Evolutionary conservation across 164 flowering plant species (phyloP), one percentile per base, ranked within the genome.

Genomic region (Annona squamosa): DNA sequence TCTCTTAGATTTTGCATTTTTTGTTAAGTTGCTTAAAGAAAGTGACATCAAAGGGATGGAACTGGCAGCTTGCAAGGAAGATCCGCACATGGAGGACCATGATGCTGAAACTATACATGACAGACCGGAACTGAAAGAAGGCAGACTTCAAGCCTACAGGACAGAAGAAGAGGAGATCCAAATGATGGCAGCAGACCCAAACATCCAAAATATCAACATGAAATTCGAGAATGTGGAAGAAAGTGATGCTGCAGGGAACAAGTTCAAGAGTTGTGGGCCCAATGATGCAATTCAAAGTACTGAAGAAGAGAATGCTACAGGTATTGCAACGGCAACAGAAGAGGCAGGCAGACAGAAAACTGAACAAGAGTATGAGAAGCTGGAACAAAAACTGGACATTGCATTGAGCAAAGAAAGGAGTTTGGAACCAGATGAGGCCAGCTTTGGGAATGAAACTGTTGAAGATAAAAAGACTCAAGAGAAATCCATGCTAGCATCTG

Each of bases 391-490:
- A 43, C 52, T 62, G 57, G 69, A 65, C 42, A 65, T 45, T 68
- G 69, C 74, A 63, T 62, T 48, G 37, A 26, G 37, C 37, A 59
- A 74, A 48, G 81, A 80, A 41, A 68, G 48, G 68, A 69, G 57
- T 44, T 59, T 18, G 16, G 76, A 69, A 73, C 69, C 75, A 72
- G 47, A 63, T 72, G 73, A 46, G 17, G 26, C 68, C 7, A 67
- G 45, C 68, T 75, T 70, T 65, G 13, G 67, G 37, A 19, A 4
- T 42, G 70, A 10, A 72, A 74, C 56, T 42, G 52, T 52, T 63
- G 69, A 73, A 72, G 69, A 62, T 13, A 69, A 45, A 59, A 75
- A 71, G 70, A 71, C 45, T 63, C 74, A 59, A 18, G 69, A 77
- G 56, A 74, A 68, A 19, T 52, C 69, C 65, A 71, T 66, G 26